phyloP scores from a whole-genome alignment of 345 rosid species.

The Corchorus olitorius region DNA sequence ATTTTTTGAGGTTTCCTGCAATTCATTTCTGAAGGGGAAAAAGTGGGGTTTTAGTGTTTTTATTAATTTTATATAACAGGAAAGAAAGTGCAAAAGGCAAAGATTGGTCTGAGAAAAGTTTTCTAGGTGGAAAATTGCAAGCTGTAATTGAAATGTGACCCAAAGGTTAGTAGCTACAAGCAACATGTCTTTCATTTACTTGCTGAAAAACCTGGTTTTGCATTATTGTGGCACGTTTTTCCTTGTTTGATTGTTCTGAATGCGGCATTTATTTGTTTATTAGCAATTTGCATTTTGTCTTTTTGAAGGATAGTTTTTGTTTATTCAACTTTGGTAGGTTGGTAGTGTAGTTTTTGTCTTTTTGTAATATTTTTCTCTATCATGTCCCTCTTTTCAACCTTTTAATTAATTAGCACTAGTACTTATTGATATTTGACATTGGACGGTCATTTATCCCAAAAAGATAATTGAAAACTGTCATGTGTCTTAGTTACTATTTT shows the following conservation, averaged over 20 bases:
- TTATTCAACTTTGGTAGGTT: no score
- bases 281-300: neutral
- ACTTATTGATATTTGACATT: neutral
- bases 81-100: neutral
- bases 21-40: no score
- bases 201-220: neutral
- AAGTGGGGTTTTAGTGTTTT: no score
- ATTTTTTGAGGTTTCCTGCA: no score
- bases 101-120: neutral
- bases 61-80: no score
- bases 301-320: neutral
- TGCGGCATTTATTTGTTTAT: neutral
- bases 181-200: neutral
- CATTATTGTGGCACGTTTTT: neutral
- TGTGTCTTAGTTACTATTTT: neutral
- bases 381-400: neutral
- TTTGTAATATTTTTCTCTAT: neutral
- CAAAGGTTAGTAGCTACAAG: neutral
- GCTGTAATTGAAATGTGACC: neutral
- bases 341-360: no score
- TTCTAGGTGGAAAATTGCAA: neutral
- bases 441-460: neutral
- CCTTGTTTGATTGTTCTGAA: neutral
- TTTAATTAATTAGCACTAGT: neutral
- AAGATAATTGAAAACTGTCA: neutral